phyloP scores from a whole-genome alignment of 2,329 filamentous ascomycete genomes.

The Colletotrichum lupini region DNA sequence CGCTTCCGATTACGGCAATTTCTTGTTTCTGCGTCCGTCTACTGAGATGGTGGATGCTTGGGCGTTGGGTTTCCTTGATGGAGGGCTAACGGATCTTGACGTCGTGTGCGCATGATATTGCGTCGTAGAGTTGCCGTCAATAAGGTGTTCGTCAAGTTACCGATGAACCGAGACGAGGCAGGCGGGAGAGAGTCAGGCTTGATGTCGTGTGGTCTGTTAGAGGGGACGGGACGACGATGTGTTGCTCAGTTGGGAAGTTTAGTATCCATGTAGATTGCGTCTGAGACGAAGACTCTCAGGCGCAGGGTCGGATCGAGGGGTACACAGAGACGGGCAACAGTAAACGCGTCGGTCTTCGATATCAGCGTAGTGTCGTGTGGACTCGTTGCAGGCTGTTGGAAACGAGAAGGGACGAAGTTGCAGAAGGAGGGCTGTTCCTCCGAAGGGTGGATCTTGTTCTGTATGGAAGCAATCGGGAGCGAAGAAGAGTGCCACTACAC shows the following conservation, averaged over 20 bases:
- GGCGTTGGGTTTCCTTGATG: neutral
- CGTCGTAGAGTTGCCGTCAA: neutral
- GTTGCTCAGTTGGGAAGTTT: constrained; percentile 1
- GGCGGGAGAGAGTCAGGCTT: neutral
- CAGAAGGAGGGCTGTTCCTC: constrained; percentile 4
- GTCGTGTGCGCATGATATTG: neutral
- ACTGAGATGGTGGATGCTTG: neutral
- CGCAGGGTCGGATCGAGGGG: neutral
- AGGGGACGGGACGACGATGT: neutral
- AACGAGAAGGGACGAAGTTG: constrained; percentile 14
- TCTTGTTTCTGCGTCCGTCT: neutral
- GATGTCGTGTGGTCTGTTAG: neutral
- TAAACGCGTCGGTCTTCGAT: constrained; percentile 3
- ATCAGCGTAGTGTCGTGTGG: neutral
- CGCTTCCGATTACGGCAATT: neutral
- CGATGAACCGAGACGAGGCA: neutral
- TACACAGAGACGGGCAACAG: neutral
- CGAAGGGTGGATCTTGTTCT: constrained; percentile 14
- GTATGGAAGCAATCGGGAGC: neutral
- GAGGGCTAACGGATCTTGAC: neutral
- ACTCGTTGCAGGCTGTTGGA: neutral
- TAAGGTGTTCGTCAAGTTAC: neutral
- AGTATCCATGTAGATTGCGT: constrained; percentile 1
- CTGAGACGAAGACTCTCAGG: constrained; percentile 1
- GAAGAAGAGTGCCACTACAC: neutral